These are phyloP conservation scores for Malus fusca DNA, from an alignment of 306 rosid genomes.

Conservation along the genomic window DNA sequence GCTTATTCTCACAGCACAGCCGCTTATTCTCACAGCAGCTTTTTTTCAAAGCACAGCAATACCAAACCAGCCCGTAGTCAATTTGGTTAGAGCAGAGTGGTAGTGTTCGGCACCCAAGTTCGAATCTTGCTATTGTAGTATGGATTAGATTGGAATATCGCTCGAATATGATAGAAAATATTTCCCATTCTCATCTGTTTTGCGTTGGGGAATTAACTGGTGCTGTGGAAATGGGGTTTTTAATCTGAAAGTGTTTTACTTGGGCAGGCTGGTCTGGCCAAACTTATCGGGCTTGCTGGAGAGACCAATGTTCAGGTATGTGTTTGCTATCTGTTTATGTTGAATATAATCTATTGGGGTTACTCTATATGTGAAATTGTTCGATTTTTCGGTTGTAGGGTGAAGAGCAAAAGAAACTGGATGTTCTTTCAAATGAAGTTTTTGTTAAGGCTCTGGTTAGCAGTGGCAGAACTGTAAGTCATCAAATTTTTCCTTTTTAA, in stretches of 20 bases:
- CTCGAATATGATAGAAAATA: no score
- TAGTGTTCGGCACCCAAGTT: not conserved
- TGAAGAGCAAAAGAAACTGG: conserved; percentile 96
- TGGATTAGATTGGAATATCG: not conserved
- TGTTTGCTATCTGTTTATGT: not conserved
- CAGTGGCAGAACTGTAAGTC: conserved; percentile 91
- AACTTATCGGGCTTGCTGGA: conserved; percentile 97
- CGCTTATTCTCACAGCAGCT: no score
- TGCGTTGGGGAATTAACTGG: no score
- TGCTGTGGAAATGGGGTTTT: not conserved
- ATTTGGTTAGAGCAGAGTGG: not conserved
- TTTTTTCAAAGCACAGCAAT: no score
- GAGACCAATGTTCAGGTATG: conserved; percentile 92
- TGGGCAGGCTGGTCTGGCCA: conserved; percentile 91
- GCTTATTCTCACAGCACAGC: no score
- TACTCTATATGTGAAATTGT: not conserved
- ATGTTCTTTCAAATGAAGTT: conserved; percentile 93
- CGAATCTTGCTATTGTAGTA: not conserved
- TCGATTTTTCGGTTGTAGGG: conserved; percentile 47
- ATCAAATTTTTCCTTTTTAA: not conserved
- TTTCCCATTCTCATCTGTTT: not conserved
- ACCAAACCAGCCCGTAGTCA: no score
- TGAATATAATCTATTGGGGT: not conserved
- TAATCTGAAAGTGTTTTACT: not conserved
- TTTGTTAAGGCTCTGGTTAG: conserved; percentile 84